Conservation (phyloP, 2,329 filamentous ascomycete species). For the Penicillium sp. region DNA sequence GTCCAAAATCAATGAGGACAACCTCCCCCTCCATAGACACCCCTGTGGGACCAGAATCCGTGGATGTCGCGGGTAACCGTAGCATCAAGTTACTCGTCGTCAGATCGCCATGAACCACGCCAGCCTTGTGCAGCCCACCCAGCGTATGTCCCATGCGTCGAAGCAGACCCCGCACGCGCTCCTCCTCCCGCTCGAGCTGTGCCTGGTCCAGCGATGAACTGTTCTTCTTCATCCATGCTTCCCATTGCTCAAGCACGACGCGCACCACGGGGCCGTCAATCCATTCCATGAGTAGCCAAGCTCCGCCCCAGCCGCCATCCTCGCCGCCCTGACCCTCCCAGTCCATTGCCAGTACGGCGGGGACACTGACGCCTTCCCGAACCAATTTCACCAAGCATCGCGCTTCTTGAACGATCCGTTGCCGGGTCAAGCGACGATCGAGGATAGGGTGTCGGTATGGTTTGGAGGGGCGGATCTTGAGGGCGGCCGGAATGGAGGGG, state of each 20-base stretch:
- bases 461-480: constrained; percentile 90
- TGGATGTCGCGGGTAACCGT: constrained; percentile 38
- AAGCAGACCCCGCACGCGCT: constrained; percentile 62
- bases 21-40: constrained; percentile 65
- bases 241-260: constrained; percentile 65
- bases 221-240: constrained; percentile 50
- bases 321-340: constrained; percentile 59
- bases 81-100: constrained; percentile 98
- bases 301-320: constrained; percentile 58
- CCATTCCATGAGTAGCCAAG: constrained; percentile 85
- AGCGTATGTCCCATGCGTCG: constrained; percentile 67
- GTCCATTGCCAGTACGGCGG: constrained; percentile 70
- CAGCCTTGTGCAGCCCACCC: constrained; percentile 74
- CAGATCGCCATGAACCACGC: constrained; percentile 89
- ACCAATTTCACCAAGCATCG: constrained; percentile 77
- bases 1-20: constrained; percentile 89
- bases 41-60: constrained; percentile 18
- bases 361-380: constrained; percentile 76
- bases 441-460: constrained; percentile 87
- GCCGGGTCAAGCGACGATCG: constrained; percentile 80
- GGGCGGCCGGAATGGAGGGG: constrained; percentile 66
- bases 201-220: constrained; percentile 29
- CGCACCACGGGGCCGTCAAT: constrained; percentile 71
- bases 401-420: constrained; percentile 85
- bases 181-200: constrained; percentile 44